A percentile compares a stretch with the other conserved stretches of the same genome.
Evolutionary conservation across 202 grass and related monocot species (phyloP).

Genomic region (Bolboschoenoplectus hybrid): DNA sequence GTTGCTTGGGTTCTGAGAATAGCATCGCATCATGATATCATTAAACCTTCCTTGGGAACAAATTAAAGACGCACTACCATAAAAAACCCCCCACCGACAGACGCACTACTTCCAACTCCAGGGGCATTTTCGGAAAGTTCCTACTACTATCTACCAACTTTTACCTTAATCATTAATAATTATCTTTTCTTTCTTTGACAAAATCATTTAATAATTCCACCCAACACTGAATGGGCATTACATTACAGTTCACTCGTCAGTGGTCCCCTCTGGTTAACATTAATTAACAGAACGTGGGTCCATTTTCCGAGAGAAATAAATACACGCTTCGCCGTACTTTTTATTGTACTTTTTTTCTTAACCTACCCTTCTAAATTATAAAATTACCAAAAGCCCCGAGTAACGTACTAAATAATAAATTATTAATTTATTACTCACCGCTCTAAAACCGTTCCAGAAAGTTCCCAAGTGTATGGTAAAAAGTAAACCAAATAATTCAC

Average conservation of each 20-base stretch:
- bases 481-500: not conserved
- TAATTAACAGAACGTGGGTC: slow-evolving; percentile 22
- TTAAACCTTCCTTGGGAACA: slow-evolving; percentile 3
- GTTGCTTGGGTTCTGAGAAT: slow-evolving; percentile 46
- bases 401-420: not conserved
- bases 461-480: slow-evolving; percentile 2
- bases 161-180: not conserved
- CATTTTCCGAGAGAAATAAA: not conserved
- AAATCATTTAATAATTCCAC: not conserved
- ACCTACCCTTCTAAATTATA: not conserved
- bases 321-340: slow-evolving; percentile 27
- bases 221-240: not conserved
- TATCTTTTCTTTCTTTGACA: not conserved
- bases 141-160: not conserved
- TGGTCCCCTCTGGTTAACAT: not conserved
- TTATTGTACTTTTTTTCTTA: not conserved
- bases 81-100: slow-evolving; percentile 50
- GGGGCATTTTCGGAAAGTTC: not conserved
- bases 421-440: not conserved
- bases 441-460: slow-evolving; percentile 5
- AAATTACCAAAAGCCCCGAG: slow-evolving; percentile 1
- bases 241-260: slow-evolving; percentile 1
- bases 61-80: slow-evolving; percentile 40
- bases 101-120: not conserved
- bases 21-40: slow-evolving; percentile 34